These are phyloP conservation scores for Aspergillus kassunensis DNA, from an alignment of 495 filamentous ascomycete genomes.

Conservation along the genomic window DNA sequence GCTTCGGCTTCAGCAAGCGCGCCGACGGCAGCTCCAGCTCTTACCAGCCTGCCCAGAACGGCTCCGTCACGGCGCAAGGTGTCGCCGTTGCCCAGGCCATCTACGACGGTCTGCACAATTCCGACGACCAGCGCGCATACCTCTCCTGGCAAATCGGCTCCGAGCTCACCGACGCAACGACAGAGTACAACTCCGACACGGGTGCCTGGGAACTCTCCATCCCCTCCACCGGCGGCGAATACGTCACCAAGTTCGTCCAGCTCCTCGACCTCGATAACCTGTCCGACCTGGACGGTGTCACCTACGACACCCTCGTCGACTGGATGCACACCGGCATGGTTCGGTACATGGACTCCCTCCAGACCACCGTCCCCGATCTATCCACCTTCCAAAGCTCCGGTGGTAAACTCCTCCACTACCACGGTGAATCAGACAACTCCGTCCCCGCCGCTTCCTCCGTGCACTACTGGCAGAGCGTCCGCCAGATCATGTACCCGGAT, in stretches of 20 bases:
- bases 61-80: conserved; percentile 26
- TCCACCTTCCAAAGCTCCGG: conserved; percentile 36
- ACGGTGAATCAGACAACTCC: conserved; percentile 48
- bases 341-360: conserved; percentile 27
- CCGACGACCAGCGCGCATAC: conserved; percentile 29
- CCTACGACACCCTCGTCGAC: conserved; percentile 44
- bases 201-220: conserved; percentile 21
- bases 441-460: conserved; percentile 48
- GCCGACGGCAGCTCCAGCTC: conserved; percentile 26
- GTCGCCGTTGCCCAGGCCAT: conserved; percentile 31
- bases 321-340: conserved; percentile 40
- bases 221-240: conserved; percentile 24
- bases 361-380: conserved; percentile 43
- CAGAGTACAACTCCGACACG: conserved; percentile 20
- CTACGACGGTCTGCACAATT: conserved; percentile 30
- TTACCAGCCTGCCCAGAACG: conserved; percentile 31
- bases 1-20: conserved; percentile 36
- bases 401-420: conserved; percentile 48
- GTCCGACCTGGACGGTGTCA: conserved; percentile 36
- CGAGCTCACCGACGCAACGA: conserved; percentile 25
- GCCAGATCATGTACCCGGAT: conserved; percentile 43
- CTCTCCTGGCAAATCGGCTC: conserved; percentile 31
- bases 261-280: conserved; percentile 26
- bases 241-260: conserved; percentile 25
- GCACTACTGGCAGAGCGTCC: conserved; percentile 49